phyloP scores from a whole-genome alignment of 2,329 filamentous ascomycete genomes.

The Xylariales sp. region DNA sequence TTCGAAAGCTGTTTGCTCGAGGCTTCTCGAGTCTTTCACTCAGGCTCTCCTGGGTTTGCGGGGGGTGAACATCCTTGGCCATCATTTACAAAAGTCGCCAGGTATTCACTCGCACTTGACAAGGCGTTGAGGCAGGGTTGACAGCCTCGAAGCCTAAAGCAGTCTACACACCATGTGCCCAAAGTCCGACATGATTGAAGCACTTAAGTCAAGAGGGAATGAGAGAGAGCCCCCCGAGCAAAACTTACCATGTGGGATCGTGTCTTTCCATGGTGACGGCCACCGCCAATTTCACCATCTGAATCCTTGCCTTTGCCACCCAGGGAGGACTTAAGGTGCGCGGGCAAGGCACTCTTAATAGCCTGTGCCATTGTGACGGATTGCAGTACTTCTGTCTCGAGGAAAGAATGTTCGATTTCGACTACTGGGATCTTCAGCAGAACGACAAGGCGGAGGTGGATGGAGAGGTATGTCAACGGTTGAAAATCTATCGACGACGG shows the following conservation, averaged over 20 bases:
- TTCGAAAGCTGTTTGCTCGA: too few species aligned
- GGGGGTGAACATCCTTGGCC: too few species aligned
- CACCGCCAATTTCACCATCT: slow-evolving; percentile 47
- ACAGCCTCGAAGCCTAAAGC: too few species aligned
- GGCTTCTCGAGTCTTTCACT: too few species aligned
- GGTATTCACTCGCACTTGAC: too few species aligned
- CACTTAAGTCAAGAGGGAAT: too few species aligned
- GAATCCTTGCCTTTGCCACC: slow-evolving; percentile 28
- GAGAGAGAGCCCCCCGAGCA: too few species aligned
- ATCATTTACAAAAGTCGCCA: too few species aligned
- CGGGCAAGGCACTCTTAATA: slow-evolving; percentile 71
- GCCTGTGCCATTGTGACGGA: slow-evolving; percentile 59
- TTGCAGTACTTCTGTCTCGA: not conserved
- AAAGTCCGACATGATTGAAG: too few species aligned
- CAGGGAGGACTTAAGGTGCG: slow-evolving; percentile 67
- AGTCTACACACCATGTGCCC: too few species aligned
- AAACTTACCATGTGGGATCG: slow-evolving; percentile 77
- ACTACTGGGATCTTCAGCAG: not conserved
- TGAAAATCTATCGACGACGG: slow-evolving; percentile 1
- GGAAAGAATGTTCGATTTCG: not conserved
- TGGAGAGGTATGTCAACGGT: slow-evolving; percentile 3
- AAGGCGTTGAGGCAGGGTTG: too few species aligned
- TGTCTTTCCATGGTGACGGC: slow-evolving; percentile 77
- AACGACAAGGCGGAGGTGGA: not conserved
- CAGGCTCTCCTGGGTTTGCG: too few species aligned